A percentile compares a stretch with the other conserved stretches of the same genome.
These are phyloP conservation scores for Gossypium herbaceum DNA, from an alignment of 345 rosid species.

Conservation along the genomic window DNA sequence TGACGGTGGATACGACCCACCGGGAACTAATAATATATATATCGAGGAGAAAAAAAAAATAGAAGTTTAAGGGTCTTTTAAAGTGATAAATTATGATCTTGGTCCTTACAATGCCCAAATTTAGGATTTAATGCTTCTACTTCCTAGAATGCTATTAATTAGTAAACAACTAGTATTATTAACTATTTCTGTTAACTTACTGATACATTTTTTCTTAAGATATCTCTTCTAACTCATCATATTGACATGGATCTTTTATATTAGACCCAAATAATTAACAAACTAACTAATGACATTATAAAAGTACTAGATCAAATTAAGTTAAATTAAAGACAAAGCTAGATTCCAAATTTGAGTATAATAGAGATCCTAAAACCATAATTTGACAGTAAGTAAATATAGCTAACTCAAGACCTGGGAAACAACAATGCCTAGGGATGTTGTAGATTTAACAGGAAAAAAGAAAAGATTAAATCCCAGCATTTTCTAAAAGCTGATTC, in stretches of 20 bases:
- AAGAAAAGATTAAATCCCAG: neutral
- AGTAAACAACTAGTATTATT: no score
- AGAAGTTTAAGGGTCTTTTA: neutral
- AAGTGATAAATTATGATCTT: no score
- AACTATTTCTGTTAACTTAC: neutral
- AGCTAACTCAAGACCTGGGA: no score
- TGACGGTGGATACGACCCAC: slow-evolving; percentile 80
- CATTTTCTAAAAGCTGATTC: neutral
- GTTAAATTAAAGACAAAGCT: no score
- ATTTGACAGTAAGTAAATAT: no score
- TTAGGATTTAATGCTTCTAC: neutral
- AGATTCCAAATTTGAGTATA: neutral
- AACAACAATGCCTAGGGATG: no score
- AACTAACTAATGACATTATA: neutral
- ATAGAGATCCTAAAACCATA: neutral
- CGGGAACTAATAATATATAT: slow-evolving; percentile 43
- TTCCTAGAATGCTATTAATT: no score
- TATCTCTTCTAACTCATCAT: neutral
- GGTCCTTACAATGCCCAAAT: neutral
- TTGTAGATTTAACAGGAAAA: no score
- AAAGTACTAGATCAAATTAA: neutral
- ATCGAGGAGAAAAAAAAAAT: neutral
- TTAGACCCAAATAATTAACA: neutral
- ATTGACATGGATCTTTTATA: neutral
- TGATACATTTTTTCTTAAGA: neutral